Conservation (phyloP, 441 rosid genomes). For the Syzygium malaccense region DNA sequence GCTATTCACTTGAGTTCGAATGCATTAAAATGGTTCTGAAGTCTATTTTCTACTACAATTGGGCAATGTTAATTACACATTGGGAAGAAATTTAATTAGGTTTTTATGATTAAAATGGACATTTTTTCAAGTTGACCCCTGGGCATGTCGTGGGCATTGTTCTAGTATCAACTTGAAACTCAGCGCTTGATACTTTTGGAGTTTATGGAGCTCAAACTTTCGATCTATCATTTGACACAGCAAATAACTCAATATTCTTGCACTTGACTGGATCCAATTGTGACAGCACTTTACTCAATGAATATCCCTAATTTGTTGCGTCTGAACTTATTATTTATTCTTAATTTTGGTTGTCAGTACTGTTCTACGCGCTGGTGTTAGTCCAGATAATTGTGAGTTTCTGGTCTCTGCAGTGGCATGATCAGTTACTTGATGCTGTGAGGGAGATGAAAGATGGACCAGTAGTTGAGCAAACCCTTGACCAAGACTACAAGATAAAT, state of each 20-base stretch:
- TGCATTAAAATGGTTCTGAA: background rate
- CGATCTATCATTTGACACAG: background rate
- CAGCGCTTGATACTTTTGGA: background rate
- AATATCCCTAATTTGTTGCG: background rate
- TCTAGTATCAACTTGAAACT: background rate
- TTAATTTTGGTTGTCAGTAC: background rate
- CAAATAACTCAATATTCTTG: background rate
- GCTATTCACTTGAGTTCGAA: background rate
- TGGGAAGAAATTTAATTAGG: background rate
- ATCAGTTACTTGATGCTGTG: constrained; percentile 70
- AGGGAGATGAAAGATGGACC: constrained; percentile 68
- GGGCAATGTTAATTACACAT: background rate
- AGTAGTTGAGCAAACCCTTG: constrained; percentile 36
- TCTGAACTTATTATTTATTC: background rate
- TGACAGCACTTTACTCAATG: background rate
- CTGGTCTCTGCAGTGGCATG: constrained; percentile 77
- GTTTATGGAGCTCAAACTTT: background rate
- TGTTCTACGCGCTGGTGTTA: background rate
- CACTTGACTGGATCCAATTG: background rate
- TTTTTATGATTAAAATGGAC: background rate
- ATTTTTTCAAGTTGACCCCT: background rate
- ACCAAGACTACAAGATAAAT: constrained; percentile 37
- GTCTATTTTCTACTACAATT: background rate
- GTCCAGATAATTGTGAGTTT: constrained; percentile 8
- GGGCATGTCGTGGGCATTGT: background rate